These are phyloP conservation scores for Nemania bipapillata DNA, from an alignment of 2,329 filamentous ascomycete genomes.

Conservation along the genomic window DNA sequence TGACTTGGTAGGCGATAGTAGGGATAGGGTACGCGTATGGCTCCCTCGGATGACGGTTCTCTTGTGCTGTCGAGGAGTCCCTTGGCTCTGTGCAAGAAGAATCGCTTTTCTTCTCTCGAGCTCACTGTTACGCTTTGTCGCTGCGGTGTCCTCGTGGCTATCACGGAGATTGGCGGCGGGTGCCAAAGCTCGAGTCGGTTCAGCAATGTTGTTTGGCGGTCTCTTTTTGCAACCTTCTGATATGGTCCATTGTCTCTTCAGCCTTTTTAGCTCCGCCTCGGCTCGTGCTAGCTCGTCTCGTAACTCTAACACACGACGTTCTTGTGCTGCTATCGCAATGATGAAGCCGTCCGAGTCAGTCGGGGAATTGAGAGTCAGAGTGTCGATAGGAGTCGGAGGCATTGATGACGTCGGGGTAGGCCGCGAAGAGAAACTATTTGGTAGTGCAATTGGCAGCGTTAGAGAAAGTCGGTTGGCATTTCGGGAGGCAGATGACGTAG, in stretches of 20 bases:
- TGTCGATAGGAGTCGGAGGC: constrained; percentile 64
- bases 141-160: constrained; percentile 55
- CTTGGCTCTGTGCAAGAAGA: constrained; percentile 62
- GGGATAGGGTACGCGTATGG: constrained; percentile 74
- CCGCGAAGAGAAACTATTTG: constrained; percentile 63
- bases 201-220: constrained; percentile 69
- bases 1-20: constrained; percentile 76
- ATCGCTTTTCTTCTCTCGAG: constrained; percentile 78
- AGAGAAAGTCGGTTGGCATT: constrained; percentile 69
- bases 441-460: constrained; percentile 69
- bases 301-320: constrained; percentile 88
- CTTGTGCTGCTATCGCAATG: constrained; percentile 89
- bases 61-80: constrained; percentile 55
- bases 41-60: constrained; percentile 76
- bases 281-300: constrained; percentile 88
- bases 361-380: constrained; percentile 57
- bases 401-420: constrained; percentile 61
- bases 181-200: constrained; percentile 63
- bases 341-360: constrained; percentile 76
- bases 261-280: constrained; percentile 76
- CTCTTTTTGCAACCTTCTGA: constrained; percentile 82
- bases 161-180: constrained; percentile 39
- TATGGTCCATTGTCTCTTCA: constrained; percentile 86
- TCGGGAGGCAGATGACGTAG: constrained; percentile 64
- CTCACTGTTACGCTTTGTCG: constrained; percentile 64